These are phyloP conservation scores for Mycena citricolor DNA, from an alignment of 1,284 basidiomycete genomes.

Conservation along the genomic window DNA sequence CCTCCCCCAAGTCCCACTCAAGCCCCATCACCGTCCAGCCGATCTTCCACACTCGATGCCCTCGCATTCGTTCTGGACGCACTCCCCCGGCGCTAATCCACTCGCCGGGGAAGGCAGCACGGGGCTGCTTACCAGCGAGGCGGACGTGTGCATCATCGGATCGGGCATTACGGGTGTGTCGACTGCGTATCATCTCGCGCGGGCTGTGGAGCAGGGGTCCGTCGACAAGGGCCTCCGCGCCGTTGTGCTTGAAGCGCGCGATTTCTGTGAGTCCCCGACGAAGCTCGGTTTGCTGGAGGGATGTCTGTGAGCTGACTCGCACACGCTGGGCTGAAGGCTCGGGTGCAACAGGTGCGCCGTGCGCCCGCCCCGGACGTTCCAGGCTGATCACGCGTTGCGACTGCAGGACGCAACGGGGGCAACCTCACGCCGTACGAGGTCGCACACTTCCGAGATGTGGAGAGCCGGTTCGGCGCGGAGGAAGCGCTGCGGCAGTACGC, in stretches of 20 bases:
- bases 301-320: background rate
- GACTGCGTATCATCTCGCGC: constrained; percentile 66
- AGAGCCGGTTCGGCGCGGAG: constrained; percentile 43
- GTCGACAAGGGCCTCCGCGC: constrained; percentile 39
- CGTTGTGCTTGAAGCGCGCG: constrained; percentile 71
- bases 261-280: constrained; percentile 61
- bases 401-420: constrained; percentile 72
- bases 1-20: background rate
- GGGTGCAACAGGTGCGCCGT: constrained; percentile 75
- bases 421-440: constrained; percentile 64
- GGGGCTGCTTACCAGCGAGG: constrained; percentile 52
- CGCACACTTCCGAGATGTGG: constrained; percentile 41
- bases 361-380: constrained; percentile 10
- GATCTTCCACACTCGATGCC: constrained; percentile 56
- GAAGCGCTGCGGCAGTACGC: constrained; percentile 56
- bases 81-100: constrained; percentile 60
- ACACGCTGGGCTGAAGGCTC: constrained; percentile 48
- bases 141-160: constrained; percentile 76
- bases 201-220: constrained; percentile 29
- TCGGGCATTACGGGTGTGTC: constrained; percentile 77
- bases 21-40: constrained; percentile 12
- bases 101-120: constrained; percentile 62
- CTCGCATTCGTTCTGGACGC: constrained; percentile 70
- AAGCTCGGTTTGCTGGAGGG: too few relatives aligned
- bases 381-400: constrained; percentile 1